Evolutionary conservation across 2,329 filamentous ascomycete species (phyloP).

Genomic region (Chaetomium globosum): DNA sequence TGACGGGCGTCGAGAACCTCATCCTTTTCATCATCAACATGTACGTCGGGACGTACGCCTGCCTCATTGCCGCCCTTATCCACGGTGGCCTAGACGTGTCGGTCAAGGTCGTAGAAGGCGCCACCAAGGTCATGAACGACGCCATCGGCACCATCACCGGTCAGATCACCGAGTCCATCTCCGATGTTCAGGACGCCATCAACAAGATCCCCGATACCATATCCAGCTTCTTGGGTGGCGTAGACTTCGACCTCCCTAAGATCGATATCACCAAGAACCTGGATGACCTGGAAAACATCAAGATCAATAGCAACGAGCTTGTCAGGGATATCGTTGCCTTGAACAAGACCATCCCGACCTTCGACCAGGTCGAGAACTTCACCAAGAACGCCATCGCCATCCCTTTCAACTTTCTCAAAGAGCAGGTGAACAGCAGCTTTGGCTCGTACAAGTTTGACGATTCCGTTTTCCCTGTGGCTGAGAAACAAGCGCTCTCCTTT

Average conservation of each 20-base stretch:
- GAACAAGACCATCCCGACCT: constrained; percentile 79
- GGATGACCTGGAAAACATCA: constrained; percentile 67
- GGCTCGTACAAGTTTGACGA: constrained; percentile 77
- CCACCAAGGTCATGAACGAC: constrained; percentile 54
- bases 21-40: constrained; percentile 92
- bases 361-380: constrained; percentile 79
- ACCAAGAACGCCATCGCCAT: constrained; percentile 72
- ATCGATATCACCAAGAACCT: constrained; percentile 69
- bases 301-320: constrained; percentile 68
- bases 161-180: constrained; percentile 57
- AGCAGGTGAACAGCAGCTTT: constrained; percentile 70
- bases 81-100: constrained; percentile 75
- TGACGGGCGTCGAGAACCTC: constrained; percentile 83
- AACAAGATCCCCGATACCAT: constrained; percentile 48
- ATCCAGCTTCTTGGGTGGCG: constrained; percentile 42
- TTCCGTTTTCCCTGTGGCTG: constrained; percentile 76
- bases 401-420: constrained; percentile 80
- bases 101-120: constrained; percentile 45
- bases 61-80: constrained; percentile 81
- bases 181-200: constrained; percentile 50
- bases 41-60: constrained; percentile 86
- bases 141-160: constrained; percentile 56
- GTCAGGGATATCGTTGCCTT: constrained; percentile 70
- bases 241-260: constrained; percentile 53
- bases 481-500: constrained; percentile 81